Conservation (phyloP, 768 basidiomycete species). For the Termitomyces sp. region DNA sequence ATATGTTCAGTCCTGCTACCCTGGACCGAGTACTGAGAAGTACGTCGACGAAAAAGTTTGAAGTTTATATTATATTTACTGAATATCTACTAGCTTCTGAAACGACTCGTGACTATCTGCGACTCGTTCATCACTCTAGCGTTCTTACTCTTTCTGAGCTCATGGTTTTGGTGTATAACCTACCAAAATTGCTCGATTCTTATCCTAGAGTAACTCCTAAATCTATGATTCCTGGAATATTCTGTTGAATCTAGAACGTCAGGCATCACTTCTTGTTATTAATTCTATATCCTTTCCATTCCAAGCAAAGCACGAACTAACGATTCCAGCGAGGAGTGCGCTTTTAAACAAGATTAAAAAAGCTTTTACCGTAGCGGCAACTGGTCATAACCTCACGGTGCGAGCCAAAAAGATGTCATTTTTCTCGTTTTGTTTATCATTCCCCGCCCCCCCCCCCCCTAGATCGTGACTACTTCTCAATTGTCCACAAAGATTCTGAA, state of each 20-base stretch:
- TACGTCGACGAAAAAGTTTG: slow-evolving; percentile 6
- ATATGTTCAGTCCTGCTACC: slow-evolving; percentile 31
- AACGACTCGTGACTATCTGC: slow-evolving; percentile 11
- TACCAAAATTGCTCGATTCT: slow-evolving; percentile 38
- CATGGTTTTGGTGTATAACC: slow-evolving; percentile 50
- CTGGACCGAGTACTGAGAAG: slow-evolving; percentile 23
- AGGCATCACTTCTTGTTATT: slow-evolving; percentile 59
- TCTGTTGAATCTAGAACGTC: neutral
- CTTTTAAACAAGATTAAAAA: slow-evolving; percentile 50
- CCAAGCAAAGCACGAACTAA: slow-evolving; percentile 39
- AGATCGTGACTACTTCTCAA: slow-evolving; percentile 57
- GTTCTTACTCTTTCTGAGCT: slow-evolving; percentile 48
- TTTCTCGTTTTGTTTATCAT: neutral
- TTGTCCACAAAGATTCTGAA: slow-evolving; percentile 63
- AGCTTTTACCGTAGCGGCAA: slow-evolving; percentile 41
- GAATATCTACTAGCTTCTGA: slow-evolving; percentile 4
- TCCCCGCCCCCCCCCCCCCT: neutral
- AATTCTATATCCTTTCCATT: slow-evolving; percentile 67
- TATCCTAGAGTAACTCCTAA: slow-evolving; percentile 35
- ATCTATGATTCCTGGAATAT: neutral
- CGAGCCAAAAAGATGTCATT: slow-evolving; percentile 4
- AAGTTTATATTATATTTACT: neutral
- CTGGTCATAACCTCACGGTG: slow-evolving; percentile 45
- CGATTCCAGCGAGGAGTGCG: slow-evolving; percentile 28
- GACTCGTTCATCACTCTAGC: slow-evolving; percentile 32